phyloP scores from a whole-genome alignment of 768 basidiomycete species.

The Suillus brevipes region DNA sequence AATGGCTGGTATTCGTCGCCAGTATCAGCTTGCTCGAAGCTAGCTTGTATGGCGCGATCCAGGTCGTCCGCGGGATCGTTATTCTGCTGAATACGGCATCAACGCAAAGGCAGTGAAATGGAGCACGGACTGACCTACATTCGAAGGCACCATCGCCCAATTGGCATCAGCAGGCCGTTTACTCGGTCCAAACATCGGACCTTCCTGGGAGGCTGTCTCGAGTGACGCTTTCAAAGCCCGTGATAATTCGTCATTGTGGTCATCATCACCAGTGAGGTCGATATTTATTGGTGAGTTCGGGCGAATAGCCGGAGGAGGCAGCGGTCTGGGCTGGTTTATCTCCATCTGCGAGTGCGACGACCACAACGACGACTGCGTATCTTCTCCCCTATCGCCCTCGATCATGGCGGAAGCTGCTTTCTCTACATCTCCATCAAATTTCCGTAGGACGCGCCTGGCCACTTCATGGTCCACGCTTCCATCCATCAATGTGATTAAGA shows the following conservation, averaged over 20 bases:
- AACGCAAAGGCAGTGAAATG: constrained; percentile 7
- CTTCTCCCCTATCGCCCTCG: constrained; percentile 49
- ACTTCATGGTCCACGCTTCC: constrained; percentile 43
- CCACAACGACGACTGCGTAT: constrained; percentile 14
- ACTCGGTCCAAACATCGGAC: constrained; percentile 55
- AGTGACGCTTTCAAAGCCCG: constrained; percentile 57
- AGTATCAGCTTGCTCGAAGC: constrained; percentile 52
- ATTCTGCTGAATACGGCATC: constrained; percentile 31
- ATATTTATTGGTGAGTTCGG: constrained; percentile 40
- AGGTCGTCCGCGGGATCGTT: constrained; percentile 38
- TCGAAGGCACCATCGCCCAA: constrained; percentile 72
- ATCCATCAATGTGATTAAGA: constrained; percentile 41
- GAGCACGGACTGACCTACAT: constrained; percentile 41
- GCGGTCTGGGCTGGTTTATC: constrained; percentile 6
- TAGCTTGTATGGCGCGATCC: constrained; percentile 72
- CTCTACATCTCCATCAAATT: constrained; percentile 58
- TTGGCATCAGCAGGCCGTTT: constrained; percentile 61
- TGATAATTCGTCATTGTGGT: constrained; percentile 43
- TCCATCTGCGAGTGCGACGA: constrained; percentile 18
- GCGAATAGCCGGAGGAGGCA: constrained; percentile 17
- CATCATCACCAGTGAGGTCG: constrained; percentile 64
- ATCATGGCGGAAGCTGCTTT: constrained; percentile 57
- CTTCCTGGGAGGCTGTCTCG: constrained; percentile 31
- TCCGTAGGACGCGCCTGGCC: constrained; percentile 56
- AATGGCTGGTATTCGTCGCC: constrained; percentile 51